Evolutionary conservation across 228 moss, liverwort and hornwort species (phyloP).

Genomic region (Sphagnum fallax): DNA sequence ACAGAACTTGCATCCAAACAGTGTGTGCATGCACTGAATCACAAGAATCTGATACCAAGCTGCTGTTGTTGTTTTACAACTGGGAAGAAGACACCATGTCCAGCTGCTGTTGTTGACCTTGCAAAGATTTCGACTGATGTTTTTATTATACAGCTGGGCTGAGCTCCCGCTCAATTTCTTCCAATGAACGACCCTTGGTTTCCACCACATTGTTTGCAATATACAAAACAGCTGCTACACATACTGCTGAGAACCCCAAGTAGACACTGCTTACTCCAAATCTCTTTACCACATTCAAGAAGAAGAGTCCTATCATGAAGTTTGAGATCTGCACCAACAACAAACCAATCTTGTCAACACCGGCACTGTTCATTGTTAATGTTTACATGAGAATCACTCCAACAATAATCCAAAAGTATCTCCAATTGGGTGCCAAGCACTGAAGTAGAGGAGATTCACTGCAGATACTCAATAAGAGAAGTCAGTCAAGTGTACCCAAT

Average conservation of each 20-base stretch:
- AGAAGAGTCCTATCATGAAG: constrained; percentile 78
- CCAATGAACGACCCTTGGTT: constrained; percentile 94
- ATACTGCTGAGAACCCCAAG: constrained; percentile 74
- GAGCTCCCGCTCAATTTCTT: constrained; percentile 89
- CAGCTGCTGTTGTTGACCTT: neutral
- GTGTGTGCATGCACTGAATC: no score
- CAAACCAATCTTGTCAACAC: neutral
- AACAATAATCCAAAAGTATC: no score
- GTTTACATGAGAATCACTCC: no score
- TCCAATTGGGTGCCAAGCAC: neutral
- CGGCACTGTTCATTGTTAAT: neutral
- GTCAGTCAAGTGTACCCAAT: constrained; percentile 50
- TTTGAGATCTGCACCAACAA: constrained; percentile 54
- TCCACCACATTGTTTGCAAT: constrained; percentile 72
- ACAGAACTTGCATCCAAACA: no score
- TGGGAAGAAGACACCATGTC: no score
- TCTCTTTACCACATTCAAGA: constrained; percentile 71
- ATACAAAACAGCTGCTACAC: constrained; percentile 59
- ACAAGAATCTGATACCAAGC: no score
- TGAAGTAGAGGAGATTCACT: neutral
- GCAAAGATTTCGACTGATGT: constrained; percentile 20
- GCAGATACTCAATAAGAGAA: neutral
- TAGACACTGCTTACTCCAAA: constrained; percentile 89
- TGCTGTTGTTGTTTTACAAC: no score
- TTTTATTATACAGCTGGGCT: constrained; percentile 47